A percentile compares a stretch with the other conserved stretches of the same genome.
phyloP scores from a whole-genome alignment of 1,284 basidiomycete species.

The Earliella scabrosa region DNA sequence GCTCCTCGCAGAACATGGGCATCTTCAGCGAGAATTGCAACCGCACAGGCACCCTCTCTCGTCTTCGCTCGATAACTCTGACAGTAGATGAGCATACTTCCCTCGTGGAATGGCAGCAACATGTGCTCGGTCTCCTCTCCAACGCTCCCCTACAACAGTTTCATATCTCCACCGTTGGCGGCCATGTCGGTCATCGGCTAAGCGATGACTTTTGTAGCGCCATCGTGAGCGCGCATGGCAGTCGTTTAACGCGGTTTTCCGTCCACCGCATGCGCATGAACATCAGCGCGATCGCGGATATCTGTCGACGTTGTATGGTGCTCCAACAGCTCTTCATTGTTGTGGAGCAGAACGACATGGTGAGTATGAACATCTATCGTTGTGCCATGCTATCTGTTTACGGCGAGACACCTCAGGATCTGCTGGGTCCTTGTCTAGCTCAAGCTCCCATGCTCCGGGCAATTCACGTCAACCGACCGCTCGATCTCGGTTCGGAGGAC shows the following conservation, averaged over 20 bases:
- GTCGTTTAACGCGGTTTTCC: slow-evolving; percentile 58
- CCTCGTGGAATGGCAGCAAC: slow-evolving; percentile 44
- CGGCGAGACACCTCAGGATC: slow-evolving; percentile 38
- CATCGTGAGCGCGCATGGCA: slow-evolving; percentile 54
- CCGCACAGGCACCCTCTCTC: slow-evolving; percentile 40
- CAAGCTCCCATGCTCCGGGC: slow-evolving; percentile 45
- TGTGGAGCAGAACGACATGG: slow-evolving; percentile 50
- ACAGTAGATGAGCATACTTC: slow-evolving; percentile 45
- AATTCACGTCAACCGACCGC: slow-evolving; percentile 57
- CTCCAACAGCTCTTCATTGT: slow-evolving; percentile 69
- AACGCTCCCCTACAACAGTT: slow-evolving; percentile 56
- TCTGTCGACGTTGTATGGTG: slow-evolving; percentile 54
- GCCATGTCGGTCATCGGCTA: slow-evolving; percentile 41
- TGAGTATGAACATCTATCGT: slow-evolving; percentile 25
- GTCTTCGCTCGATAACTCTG: slow-evolving; percentile 62
- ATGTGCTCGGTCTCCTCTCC: slow-evolving; percentile 50
- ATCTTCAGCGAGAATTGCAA: slow-evolving; percentile 47
- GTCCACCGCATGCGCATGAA: slow-evolving; percentile 64
- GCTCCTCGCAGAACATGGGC: slow-evolving; percentile 49
- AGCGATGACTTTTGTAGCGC: slow-evolving; percentile 53
- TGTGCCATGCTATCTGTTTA: not conserved
- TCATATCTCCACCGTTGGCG: slow-evolving; percentile 62
- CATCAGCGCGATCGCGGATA: slow-evolving; percentile 50
- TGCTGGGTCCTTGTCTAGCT: slow-evolving; percentile 33
- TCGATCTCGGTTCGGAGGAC: slow-evolving; percentile 37